A percentile compares a stretch with the other conserved stretches of the same genome.
These are phyloP conservation scores for Penicillium longicatenatum DNA, from an alignment of 495 filamentous ascomycete species.

Conservation along the genomic window DNA sequence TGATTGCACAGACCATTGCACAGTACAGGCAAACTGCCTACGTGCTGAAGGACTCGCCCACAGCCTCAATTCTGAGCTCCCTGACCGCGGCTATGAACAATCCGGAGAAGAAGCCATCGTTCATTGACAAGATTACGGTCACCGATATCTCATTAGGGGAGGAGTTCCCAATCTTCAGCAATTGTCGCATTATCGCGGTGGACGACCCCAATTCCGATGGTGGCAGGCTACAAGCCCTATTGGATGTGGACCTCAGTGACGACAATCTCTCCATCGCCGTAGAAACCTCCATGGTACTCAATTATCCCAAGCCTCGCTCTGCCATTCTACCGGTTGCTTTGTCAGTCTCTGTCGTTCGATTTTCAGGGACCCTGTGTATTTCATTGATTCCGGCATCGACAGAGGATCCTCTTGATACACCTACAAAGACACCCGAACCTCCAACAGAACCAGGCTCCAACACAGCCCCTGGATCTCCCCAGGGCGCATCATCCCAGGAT, in stretches of 20 bases:
- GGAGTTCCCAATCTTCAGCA: slow-evolving; percentile 98
- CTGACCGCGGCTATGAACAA: slow-evolving; percentile 87
- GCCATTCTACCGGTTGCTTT: slow-evolving; percentile 93
- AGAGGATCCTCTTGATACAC: slow-evolving; percentile 34
- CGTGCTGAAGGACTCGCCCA: slow-evolving; percentile 70
- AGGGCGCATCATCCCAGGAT: slow-evolving; percentile 18
- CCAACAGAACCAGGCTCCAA: slow-evolving; percentile 17
- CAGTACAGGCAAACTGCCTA: slow-evolving; percentile 89
- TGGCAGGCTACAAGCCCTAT: slow-evolving; percentile 80
- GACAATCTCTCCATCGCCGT: slow-evolving; percentile 93
- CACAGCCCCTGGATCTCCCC: slow-evolving; percentile 16
- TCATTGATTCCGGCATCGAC: slow-evolving; percentile 75
- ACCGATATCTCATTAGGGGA: slow-evolving; percentile 93
- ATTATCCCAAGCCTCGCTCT: slow-evolving; percentile 85
- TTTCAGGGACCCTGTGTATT: slow-evolving; percentile 90
- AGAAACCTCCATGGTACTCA: slow-evolving; percentile 90
- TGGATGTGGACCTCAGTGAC: slow-evolving; percentile 92
- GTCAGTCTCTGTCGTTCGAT: slow-evolving; percentile 86
- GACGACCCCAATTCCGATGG: slow-evolving; percentile 54
- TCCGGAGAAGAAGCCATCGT: slow-evolving; percentile 75
- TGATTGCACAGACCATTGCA: slow-evolving; percentile 94
- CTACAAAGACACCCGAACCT: slow-evolving; percentile 34
- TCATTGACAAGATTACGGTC: slow-evolving; percentile 88
- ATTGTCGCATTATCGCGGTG: slow-evolving; percentile 83
- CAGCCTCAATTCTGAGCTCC: slow-evolving; percentile 82